Base-by-base conservation (phyloP, 345 rosid genomes). In the Cardamine occulta region DNA sequence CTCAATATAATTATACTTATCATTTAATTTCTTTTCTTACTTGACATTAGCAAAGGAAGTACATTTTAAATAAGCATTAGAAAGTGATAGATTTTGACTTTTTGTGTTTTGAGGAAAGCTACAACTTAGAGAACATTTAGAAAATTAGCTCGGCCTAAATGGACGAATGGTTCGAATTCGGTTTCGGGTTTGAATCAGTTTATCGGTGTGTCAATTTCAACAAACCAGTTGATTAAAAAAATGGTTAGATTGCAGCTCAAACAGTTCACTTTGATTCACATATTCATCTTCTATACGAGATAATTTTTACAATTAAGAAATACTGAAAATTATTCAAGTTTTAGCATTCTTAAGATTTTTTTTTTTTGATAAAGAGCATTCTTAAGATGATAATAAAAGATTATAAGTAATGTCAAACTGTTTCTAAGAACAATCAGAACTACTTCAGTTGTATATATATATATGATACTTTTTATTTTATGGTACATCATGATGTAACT, bases 71-170 rank as follows among this genome's bases (percentile, higher is more conserved):
- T 47, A 47, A 17, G 8, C 26, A 45, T 8, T 18, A 49, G 45
- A 48, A 17, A 12, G 14, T 24, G 56, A 12, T 47, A 47, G 17
- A 32, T 21, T 34, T 34, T 15, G 8, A 32, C 42, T 57, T 68
- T 70, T 31, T 2, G 19, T 31, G 62, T 57, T 29, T 57, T 8
- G 42, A 42, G 64, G 21, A 17, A 55, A 68, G 37, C n/a, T 53
- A 52, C 52, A 24, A 42, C 18, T 55, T 35, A 23, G 37, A 37
- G 42, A 47, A 17, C 18, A 31, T 28, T 64, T 2, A 10, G 7
- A 64, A 64, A n/a, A n/a, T 28, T 28, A 29, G 11, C 32, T 63
- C 68, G 10, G 14, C 8, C 8, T 26, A 26, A 35, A 5, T 44
- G 67, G 52, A 14, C 21, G 23, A 39, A 63, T 63, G 67, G 52